Conservation (phyloP, 495 filamentous ascomycete species). For the Collariella sp. region DNA sequence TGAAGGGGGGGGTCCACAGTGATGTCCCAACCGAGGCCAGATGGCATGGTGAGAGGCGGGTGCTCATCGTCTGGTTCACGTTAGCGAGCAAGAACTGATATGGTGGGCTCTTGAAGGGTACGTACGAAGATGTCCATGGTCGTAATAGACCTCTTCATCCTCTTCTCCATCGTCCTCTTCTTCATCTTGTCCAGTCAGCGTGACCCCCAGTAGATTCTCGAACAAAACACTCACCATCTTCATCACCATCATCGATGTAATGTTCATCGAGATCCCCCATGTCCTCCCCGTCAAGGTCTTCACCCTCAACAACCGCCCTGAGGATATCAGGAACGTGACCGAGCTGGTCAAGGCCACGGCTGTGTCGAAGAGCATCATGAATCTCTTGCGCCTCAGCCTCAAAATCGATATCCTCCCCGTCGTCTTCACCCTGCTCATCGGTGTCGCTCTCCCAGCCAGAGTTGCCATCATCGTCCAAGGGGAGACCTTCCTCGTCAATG, state of each 20-base stretch:
- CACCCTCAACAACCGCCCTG: slow-evolving; percentile 54
- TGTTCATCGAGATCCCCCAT: slow-evolving; percentile 42
- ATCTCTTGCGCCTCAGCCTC: slow-evolving; percentile 39
- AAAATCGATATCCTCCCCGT: slow-evolving; percentile 44
- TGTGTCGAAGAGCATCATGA: slow-evolving; percentile 33
- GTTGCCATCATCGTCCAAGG: slow-evolving; percentile 43
- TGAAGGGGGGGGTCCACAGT: slow-evolving; percentile 30
- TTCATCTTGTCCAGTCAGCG: slow-evolving; percentile 45
- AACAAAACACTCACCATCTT: slow-evolving; percentile 42
- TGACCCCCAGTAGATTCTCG: slow-evolving; percentile 12
- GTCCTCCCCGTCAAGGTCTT: slow-evolving; percentile 49
- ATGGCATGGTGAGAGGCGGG: slow-evolving; percentile 28
- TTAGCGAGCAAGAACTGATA: slow-evolving; percentile 17
- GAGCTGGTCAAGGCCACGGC: slow-evolving; percentile 35
- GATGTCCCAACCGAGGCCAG: slow-evolving; percentile 41
- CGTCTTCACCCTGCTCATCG: slow-evolving; percentile 47
- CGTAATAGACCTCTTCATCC: slow-evolving; percentile 55
- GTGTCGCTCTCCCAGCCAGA: slow-evolving; percentile 51
- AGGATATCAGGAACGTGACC: slow-evolving; percentile 48
- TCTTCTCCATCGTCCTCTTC: slow-evolving; percentile 68
- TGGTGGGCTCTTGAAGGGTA: slow-evolving; percentile 16
- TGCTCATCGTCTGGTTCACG: slow-evolving; percentile 44
- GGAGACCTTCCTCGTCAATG: slow-evolving; percentile 46
- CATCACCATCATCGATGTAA: slow-evolving; percentile 57
- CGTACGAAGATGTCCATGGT: slow-evolving; percentile 63